Evolutionary conservation across 257 asterid genomes (phyloP), one percentile per base, ranked within the genome.

Genomic region (Solanum appendiculatum): DNA sequence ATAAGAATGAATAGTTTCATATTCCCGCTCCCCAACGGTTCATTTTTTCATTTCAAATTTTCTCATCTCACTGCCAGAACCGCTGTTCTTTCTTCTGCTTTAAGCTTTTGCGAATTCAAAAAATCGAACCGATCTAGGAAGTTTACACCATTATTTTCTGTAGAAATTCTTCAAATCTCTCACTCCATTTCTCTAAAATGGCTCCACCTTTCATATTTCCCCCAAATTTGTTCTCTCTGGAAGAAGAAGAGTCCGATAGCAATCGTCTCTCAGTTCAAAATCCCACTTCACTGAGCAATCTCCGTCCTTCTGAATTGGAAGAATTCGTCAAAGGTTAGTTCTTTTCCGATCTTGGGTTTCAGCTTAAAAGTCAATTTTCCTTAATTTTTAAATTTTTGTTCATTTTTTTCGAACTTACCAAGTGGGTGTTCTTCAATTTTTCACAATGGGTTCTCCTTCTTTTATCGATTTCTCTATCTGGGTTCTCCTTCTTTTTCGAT

Each of bases 241-340:
- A 93, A 80, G 95, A 93, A 20, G 96, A 92, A 85, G 82, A 90
- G 42, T 86, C 90, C 48, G 84, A 91, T 75, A 88, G 63, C 93
- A 34, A 86, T 31, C 88, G 89, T 63, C 94, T 95, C 88, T 86
- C 91, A 31, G 96, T 95, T 51, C 98, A 88, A 66, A 93, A 89
- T 23, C 68, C 92, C 0, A 39, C 89, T 31, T 39, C 93, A 4
- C 12, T 95, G n/a, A 87, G 94, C 36, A 82, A 93, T 36, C 89
- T 97, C 69, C 93, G 92, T 31, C 91, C 93, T 21, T 83, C 96
- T 31, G 94, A 94, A 89, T 95, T 94, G 85, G 99, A 97, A 89
- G 99, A 97, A 89, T 91, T 95, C 69, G 99, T 95, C 33, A 95
- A 94, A 92, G 99, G 99, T 95, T 42, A 66, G 91, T 88, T 86